Evolutionary conservation across 176 grass and related monocot genomes (phyloP).

Genomic region (Lolium multiflorum): DNA sequence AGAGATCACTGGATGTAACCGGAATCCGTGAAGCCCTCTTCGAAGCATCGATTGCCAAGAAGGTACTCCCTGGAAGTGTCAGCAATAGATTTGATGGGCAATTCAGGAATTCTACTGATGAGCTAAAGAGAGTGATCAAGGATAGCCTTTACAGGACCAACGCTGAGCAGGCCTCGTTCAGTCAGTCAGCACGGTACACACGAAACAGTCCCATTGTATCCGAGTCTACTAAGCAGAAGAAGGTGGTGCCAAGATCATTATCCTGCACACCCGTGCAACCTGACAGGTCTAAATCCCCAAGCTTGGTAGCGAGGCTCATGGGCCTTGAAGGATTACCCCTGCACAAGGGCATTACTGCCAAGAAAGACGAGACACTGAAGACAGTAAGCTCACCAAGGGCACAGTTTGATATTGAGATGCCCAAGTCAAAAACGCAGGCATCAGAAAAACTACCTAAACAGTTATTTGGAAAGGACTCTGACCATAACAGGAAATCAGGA

Average conservation of each 20-base stretch:
- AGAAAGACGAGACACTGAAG: conserved; percentile 57
- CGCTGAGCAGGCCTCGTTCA: conserved; percentile 57
- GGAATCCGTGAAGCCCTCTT: conserved; percentile 36
- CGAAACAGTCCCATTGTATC: conserved; percentile 33
- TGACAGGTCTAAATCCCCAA: conserved; percentile 53
- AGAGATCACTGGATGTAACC: conserved; percentile 23
- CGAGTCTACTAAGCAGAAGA: conserved; percentile 44
- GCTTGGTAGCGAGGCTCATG: conserved; percentile 92
- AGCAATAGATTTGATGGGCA: conserved; percentile 29
- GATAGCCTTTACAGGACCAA: conserved; percentile 65
- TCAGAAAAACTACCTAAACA: conserved; percentile 3
- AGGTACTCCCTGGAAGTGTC: conserved; percentile 17
- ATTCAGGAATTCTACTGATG: conserved; percentile 42
- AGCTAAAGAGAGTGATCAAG: conserved; percentile 67
- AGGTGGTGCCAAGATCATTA: conserved; percentile 9
- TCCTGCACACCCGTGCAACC: conserved; percentile 39
- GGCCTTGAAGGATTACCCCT: conserved; percentile 66
- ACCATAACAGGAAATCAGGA: conserved; percentile 36
- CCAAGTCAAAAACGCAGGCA: conserved; percentile 49
- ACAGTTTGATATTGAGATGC: conserved; percentile 81
- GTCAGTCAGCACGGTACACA: conserved; percentile 44
- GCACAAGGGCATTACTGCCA: conserved; percentile 30
- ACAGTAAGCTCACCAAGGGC: conserved; percentile 56
- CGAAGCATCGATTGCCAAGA: conserved; percentile 40
- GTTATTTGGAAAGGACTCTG: background rate